phyloP scores from a whole-genome alignment of 2,329 filamentous ascomycete genomes.

The Cytospora piceicola region DNA sequence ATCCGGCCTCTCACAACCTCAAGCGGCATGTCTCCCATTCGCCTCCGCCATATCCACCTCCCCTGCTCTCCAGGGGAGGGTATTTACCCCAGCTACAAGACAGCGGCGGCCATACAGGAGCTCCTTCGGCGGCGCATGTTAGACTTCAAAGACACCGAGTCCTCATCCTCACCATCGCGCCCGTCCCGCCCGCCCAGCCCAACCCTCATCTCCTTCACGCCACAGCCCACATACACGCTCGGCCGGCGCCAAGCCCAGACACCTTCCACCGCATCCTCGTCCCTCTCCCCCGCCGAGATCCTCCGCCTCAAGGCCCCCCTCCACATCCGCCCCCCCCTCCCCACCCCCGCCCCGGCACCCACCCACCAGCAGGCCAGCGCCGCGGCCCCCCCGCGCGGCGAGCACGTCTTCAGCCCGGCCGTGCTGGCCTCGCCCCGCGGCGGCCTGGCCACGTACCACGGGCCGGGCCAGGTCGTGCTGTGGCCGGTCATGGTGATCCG shows the following conservation, averaged over 20 bases:
- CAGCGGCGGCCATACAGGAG: constrained; percentile 45
- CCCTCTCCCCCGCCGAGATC: constrained; percentile 52
- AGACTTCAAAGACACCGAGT: constrained; percentile 53
- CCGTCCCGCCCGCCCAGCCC: constrained; percentile 58
- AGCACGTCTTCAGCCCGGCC: constrained; percentile 53
- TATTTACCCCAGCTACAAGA: constrained; percentile 42
- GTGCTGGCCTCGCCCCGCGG: constrained; percentile 77
- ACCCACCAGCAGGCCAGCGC: constrained; percentile 31
- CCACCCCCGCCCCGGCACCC: neutral
- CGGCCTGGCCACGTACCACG: constrained; percentile 93
- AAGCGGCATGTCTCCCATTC: constrained; percentile 20
- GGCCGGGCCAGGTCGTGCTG: constrained; percentile 88
- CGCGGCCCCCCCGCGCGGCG: constrained; percentile 36
- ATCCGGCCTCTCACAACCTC: neutral
- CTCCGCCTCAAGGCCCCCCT: constrained; percentile 49
- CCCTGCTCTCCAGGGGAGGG: constrained; percentile 35
- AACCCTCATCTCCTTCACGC: constrained; percentile 80
- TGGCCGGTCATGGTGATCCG: constrained; percentile 89
- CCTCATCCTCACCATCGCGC: constrained; percentile 17
- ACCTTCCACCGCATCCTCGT: constrained; percentile 32
- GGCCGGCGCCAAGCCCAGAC: constrained; percentile 72
- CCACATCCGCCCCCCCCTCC: constrained; percentile 34
- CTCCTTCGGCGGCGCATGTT: constrained; percentile 55
- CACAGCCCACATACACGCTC: constrained; percentile 83
- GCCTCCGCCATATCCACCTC: constrained; percentile 46